Evolutionary conservation across 2,329 filamentous ascomycete species (phyloP).

Genomic region (Salinomyces thailandicus): DNA sequence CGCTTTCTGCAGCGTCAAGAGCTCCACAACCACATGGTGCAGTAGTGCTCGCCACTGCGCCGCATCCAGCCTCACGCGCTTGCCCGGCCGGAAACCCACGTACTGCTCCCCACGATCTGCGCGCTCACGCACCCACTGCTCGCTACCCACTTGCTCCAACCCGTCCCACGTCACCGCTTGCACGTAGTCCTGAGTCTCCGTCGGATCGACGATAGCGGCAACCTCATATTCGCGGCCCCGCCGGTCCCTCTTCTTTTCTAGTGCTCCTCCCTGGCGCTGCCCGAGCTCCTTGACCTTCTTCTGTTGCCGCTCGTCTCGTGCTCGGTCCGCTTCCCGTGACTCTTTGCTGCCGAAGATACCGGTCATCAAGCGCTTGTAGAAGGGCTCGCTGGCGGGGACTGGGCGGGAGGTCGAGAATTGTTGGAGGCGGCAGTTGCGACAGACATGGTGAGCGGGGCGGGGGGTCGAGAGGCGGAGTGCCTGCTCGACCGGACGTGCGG

Average conservation of each 20-base stretch:
- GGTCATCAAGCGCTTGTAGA: constrained; percentile 16
- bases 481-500: constrained; percentile 15
- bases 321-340: constrained; percentile 7
- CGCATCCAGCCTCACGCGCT: constrained; percentile 26
- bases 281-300: constrained; percentile 2
- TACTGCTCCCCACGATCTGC: constrained; percentile 28
- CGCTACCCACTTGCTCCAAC: constrained; percentile 44
- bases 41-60: constrained; percentile 34
- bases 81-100: constrained; percentile 28
- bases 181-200: constrained; percentile 29
- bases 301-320: constrained; percentile 12
- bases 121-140: constrained; percentile 31
- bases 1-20: constrained; percentile 39
- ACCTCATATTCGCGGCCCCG: constrained; percentile 15
- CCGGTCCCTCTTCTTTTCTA: constrained; percentile 7
- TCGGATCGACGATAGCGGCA: constrained; percentile 16
- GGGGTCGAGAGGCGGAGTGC: constrained; percentile 17
- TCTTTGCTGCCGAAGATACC: constrained; percentile 21
- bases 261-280: not conserved
- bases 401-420: constrained; percentile 18
- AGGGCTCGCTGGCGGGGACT: constrained; percentile 14
- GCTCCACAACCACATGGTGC: constrained; percentile 47
- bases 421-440: constrained; percentile 20
- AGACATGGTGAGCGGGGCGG: constrained; percentile 15
- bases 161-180: constrained; percentile 42